A percentile compares a stretch with the other conserved stretches of the same genome.
phyloP scores from a whole-genome alignment of 2,329 filamentous ascomycete species.

The Hypoxylon sp. region DNA sequence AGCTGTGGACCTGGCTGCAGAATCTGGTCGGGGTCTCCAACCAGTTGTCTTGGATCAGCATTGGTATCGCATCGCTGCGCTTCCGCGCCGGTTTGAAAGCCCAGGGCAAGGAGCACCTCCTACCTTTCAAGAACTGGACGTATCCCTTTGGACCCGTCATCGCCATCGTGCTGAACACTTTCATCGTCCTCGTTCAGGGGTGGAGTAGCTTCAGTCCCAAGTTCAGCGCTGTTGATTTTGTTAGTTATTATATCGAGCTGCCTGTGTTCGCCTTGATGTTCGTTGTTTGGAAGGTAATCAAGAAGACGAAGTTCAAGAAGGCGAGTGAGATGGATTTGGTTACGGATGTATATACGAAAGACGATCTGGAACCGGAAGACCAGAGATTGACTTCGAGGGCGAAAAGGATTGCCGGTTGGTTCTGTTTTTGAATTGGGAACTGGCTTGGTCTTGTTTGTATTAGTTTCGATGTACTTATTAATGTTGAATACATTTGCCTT shows the following conservation, averaged over 20 bases:
- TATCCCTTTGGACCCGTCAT: constrained; percentile 69
- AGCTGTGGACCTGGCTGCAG: constrained; percentile 73
- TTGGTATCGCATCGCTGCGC: constrained; percentile 70
- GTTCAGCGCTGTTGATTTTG: constrained; percentile 67
- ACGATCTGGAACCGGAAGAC: constrained; percentile 42
- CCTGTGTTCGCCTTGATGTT: constrained; percentile 66
- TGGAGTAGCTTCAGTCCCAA: constrained; percentile 68
- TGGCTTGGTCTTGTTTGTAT: not conserved
- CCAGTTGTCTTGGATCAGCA: constrained; percentile 72
- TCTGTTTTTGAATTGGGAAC: constrained; percentile 29
- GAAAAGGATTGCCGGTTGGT: constrained; percentile 36
- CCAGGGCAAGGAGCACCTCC: constrained; percentile 67
- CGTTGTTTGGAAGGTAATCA: constrained; percentile 61
- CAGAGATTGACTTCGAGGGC: constrained; percentile 39
- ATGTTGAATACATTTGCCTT: too few species aligned
- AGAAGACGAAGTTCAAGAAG: constrained; percentile 57
- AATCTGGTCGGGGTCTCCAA: constrained; percentile 74
- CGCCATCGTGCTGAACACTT: constrained; percentile 63
- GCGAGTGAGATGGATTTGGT: constrained; percentile 59
- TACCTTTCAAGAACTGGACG: constrained; percentile 73
- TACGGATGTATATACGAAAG: constrained; percentile 53
- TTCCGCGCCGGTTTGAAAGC: constrained; percentile 65
- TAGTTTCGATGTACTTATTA: constrained; percentile 7
- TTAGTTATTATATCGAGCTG: constrained; percentile 70
- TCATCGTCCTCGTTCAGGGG: constrained; percentile 70